Evolutionary conservation across 805 yeast species (phyloP).

Genomic region (Priceomyces haplophilus): DNA sequence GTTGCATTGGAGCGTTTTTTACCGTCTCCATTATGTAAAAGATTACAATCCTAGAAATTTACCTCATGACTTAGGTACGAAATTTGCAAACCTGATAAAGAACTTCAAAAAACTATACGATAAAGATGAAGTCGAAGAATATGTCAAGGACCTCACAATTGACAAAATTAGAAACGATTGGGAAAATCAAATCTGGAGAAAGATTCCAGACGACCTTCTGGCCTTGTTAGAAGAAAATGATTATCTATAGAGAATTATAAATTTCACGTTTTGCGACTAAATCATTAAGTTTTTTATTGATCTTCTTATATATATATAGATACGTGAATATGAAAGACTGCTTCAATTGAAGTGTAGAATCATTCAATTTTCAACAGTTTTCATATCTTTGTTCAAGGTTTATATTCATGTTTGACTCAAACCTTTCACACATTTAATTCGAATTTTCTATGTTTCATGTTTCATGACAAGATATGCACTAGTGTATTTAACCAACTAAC

Average conservation of each 20-base stretch:
- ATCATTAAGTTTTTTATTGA: background rate
- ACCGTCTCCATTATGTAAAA: conserved; percentile 47
- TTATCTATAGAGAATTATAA: conserved; percentile 4
- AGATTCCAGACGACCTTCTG: conserved; percentile 32
- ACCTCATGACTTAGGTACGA: conserved; percentile 16
- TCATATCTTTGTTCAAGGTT: background rate
- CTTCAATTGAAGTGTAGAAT: background rate
- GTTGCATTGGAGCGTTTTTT: conserved; percentile 64
- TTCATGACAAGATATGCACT: conserved; percentile 4
- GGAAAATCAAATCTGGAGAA: conserved; percentile 25
- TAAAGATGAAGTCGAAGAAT: conserved; percentile 10
- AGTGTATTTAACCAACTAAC: conserved; percentile 68
- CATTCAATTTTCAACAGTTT: background rate
- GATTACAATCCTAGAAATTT: conserved; percentile 43
- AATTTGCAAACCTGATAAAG: conserved; percentile 20
- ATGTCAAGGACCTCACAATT: conserved; percentile 12
- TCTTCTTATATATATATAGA: background rate
- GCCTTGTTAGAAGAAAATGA: conserved; percentile 12
- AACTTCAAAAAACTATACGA: conserved; percentile 8
- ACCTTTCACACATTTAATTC: background rate
- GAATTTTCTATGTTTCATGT: background rate
- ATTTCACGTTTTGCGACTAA: background rate
- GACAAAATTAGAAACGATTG: conserved; percentile 16
- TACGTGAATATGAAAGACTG: background rate
- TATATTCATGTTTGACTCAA: background rate